Percentiles rank a stretch among this genome's conserved stretches.
phyloP scores from a whole-genome alignment of 1,284 basidiomycete genomes.

The Cryptococcus wingfieldii region DNA sequence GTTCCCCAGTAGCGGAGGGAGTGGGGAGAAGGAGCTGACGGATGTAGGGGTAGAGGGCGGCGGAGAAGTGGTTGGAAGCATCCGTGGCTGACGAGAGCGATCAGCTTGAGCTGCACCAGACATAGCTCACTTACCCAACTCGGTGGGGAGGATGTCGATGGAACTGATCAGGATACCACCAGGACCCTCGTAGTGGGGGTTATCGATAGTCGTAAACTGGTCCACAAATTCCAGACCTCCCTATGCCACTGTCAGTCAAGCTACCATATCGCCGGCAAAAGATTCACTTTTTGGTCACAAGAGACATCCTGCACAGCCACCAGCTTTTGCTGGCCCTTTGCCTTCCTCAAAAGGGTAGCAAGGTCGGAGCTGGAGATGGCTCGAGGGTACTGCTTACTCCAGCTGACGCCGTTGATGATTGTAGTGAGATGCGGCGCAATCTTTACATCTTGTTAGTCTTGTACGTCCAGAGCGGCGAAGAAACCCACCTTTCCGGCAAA shows the following conservation, averaged over 20 bases:
- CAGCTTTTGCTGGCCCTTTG: constrained; percentile 49
- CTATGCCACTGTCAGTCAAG: constrained; percentile 40
- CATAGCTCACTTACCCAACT: constrained; percentile 56
- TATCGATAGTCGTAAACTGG: constrained; percentile 65
- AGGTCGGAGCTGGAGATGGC: constrained; percentile 69
- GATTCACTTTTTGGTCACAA: constrained; percentile 68
- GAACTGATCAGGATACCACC: constrained; percentile 68
- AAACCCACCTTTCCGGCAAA: constrained; percentile 64
- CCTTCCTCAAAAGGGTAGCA: constrained; percentile 52
- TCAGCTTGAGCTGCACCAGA: background rate
- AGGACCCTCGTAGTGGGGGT: constrained; percentile 62
- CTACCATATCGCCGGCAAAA: constrained; percentile 1
- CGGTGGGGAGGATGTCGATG: constrained; percentile 81
- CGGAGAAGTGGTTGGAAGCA: constrained; percentile 71
- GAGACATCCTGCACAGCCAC: constrained; percentile 78
- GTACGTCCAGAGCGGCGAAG: background rate
- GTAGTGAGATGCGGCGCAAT: constrained; percentile 78
- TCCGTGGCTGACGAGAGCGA: constrained; percentile 52
- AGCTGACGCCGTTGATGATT: constrained; percentile 79
- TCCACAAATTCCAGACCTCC: constrained; percentile 81
- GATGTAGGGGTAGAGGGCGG: constrained; percentile 64
- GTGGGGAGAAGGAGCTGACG: constrained; percentile 44
- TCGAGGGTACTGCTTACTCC: constrained; percentile 70
- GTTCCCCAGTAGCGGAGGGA: constrained; percentile 29
- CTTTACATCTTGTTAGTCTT: constrained; percentile 45